These are phyloP conservation scores for Gracilaria gracilis DNA, from an alignment of 23 red algal genomes.

Conservation along the genomic window DNA sequence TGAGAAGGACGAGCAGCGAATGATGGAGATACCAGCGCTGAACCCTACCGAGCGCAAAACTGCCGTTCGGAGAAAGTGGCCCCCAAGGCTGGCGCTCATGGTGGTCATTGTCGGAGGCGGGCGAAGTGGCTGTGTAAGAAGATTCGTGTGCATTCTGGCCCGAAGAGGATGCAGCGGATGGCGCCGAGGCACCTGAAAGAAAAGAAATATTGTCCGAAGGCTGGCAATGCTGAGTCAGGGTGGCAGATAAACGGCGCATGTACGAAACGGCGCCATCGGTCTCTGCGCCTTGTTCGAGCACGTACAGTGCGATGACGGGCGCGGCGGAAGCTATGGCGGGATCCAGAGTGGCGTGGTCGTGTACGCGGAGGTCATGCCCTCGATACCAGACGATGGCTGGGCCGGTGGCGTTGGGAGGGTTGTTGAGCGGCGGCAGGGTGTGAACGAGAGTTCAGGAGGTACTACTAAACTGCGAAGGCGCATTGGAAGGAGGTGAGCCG, in stretches of 20 bases:
- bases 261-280: conserved; percentile 43
- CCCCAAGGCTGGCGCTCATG: conserved; percentile 5
- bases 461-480: background rate
- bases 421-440: background rate
- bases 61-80: conserved; percentile 70
- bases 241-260: background rate
- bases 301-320: conserved; percentile 79
- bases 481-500: background rate
- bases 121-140: background rate
- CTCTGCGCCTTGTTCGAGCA: conserved; percentile 69
- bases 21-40: conserved; percentile 75
- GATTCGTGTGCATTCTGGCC: background rate
- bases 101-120: background rate
- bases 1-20: conserved; percentile 47
- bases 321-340: conserved; percentile 66
- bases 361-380: conserved; percentile 92
- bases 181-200: background rate
- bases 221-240: background rate
- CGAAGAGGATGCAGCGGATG: background rate
- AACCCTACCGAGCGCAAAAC: conserved; percentile 56
- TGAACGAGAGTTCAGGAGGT: background rate
- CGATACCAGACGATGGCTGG: conserved; percentile 89
- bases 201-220: background rate
- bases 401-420: background rate
- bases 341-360: conserved; percentile 89